Percentiles rank a stretch among this genome's conserved stretches.
Conservation (phyloP, 106 monocot species). For the Dendrobium chrysotoxum region DNA sequence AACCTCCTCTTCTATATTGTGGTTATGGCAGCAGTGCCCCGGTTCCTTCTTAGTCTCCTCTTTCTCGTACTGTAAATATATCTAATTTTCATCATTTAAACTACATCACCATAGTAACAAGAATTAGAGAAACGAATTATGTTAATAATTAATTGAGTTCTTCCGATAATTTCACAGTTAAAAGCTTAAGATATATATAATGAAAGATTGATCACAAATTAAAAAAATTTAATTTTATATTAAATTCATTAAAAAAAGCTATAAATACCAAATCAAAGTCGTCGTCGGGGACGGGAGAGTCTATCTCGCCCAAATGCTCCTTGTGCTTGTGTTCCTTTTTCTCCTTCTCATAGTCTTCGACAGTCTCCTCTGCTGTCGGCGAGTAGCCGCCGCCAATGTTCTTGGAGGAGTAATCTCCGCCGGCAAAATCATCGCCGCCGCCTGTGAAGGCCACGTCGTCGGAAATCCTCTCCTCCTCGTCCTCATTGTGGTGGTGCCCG, state of each 20-base stretch:
- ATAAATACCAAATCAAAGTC: slow-evolving; percentile 44
- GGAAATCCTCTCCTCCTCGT: background rate
- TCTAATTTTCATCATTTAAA: background rate
- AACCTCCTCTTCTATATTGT: background rate
- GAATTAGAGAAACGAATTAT: no score
- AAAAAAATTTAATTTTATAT: no score
- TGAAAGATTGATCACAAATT: no score
- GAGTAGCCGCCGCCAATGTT: background rate
- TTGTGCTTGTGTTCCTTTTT: slow-evolving; percentile 54
- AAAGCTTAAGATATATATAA: no score
- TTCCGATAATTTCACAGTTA: no score
- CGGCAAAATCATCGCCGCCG: background rate
- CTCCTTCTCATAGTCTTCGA: slow-evolving; percentile 24
- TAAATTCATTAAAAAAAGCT: background rate
- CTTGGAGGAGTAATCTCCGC: background rate
- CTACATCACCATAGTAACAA: background rate
- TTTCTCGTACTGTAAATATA: background rate
- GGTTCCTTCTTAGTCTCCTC: background rate
- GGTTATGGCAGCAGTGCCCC: background rate
- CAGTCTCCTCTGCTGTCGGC: background rate
- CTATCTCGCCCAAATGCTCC: slow-evolving; percentile 48
- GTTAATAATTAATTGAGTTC: no score
- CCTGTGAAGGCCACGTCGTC: background rate
- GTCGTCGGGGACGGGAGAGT: slow-evolving; percentile 34
- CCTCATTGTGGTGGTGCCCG: background rate